Evolutionary conservation across 768 basidiomycete genomes (phyloP).

Genomic region (Auricularia cornea): DNA sequence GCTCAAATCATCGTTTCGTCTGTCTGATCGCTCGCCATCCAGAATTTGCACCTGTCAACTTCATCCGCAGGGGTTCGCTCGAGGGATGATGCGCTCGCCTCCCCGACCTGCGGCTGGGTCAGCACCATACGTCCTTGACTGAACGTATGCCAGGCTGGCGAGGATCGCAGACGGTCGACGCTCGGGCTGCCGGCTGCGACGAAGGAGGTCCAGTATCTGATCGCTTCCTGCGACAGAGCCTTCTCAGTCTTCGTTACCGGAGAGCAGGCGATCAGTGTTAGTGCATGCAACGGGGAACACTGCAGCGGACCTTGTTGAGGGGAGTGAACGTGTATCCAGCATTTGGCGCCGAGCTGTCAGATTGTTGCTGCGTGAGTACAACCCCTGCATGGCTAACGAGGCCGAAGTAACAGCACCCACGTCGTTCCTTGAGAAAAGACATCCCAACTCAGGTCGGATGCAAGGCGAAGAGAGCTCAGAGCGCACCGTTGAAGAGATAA

Average conservation of each 20-base stretch:
- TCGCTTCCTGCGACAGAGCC: slow-evolving; percentile 30
- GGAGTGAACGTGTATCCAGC: too few species aligned
- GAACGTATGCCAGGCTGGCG: not conserved
- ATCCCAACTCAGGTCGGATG: not conserved
- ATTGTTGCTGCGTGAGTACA: too few species aligned
- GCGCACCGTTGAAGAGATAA: slow-evolving; percentile 32
- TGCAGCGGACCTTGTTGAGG: too few species aligned
- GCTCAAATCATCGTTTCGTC: too few species aligned
- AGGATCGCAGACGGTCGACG: not conserved
- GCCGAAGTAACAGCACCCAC: too few species aligned
- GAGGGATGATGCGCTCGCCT: slow-evolving; percentile 1
- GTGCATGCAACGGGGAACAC: too few species aligned
- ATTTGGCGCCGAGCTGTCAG: too few species aligned
- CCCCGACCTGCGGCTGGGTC: slow-evolving; percentile 1
- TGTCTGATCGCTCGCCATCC: not conserved
- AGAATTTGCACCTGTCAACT: not conserved
- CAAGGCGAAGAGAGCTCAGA: not conserved
- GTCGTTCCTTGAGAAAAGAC: too few species aligned
- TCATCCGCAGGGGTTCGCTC: slow-evolving; percentile 1
- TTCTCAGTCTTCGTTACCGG: slow-evolving; percentile 26
- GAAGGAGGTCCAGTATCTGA: slow-evolving; percentile 40
- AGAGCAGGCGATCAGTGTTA: not conserved
- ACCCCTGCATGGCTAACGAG: too few species aligned
- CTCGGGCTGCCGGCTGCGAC: slow-evolving; percentile 16
- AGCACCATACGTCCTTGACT: slow-evolving; percentile 11